Percentiles rank a stretch among this genome's conserved stretches.
Conservation (phyloP, 164 flowering plant species). For the Magnolia changhungtana region DNA sequence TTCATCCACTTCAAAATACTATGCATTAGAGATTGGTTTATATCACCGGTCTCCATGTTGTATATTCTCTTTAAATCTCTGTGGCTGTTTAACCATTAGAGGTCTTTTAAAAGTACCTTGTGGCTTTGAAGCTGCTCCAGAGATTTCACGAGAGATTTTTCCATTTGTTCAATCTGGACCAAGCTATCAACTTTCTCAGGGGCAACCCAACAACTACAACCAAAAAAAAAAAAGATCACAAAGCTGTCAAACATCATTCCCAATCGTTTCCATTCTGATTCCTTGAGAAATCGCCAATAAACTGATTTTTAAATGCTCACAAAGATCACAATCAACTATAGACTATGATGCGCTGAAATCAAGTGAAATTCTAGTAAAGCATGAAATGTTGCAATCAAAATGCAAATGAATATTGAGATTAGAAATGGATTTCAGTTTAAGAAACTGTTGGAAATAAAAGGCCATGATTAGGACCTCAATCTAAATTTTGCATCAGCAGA, state of each 20-base stretch:
- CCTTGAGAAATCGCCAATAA: not conserved
- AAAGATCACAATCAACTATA: not conserved
- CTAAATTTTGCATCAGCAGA: not conserved
- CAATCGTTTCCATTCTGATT: not conserved
- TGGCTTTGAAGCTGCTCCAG: not conserved
- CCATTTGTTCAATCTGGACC: not conserved
- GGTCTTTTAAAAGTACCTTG: not conserved
- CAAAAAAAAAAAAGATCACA: not conserved
- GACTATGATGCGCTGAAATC: not conserved
- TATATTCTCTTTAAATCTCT: not conserved
- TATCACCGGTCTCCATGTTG: not conserved
- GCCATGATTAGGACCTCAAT: not conserved
- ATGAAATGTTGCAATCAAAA: not conserved
- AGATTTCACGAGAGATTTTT: conserved; percentile 1
- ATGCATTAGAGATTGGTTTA: not conserved
- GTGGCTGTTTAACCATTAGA: not conserved
- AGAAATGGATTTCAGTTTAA: not conserved
- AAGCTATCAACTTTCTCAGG: conserved; percentile 1
- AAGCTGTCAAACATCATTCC: not conserved
- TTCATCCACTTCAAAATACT: no score
- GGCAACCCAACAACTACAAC: not conserved
- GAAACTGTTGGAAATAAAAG: not conserved
- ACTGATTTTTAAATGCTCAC: not conserved
- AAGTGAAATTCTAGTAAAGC: not conserved
- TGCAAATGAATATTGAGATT: not conserved